A percentile compares a stretch with the other conserved stretches of the same genome.
Evolutionary conservation across 176 grass and related monocot genomes (phyloP).

Genomic region (Rhynchospora breviuscula): DNA sequence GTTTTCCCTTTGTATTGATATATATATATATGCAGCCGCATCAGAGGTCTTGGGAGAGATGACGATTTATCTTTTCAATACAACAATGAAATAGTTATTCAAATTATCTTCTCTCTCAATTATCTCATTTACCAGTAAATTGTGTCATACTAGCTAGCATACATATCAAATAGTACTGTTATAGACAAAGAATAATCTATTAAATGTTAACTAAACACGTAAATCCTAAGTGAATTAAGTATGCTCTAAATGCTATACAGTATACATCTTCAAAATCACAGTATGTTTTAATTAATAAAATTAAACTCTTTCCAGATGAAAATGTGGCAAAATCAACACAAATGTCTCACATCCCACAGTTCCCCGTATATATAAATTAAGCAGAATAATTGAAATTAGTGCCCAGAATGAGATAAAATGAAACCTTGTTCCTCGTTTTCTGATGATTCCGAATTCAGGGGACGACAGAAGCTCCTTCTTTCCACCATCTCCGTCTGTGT

Average conservation of each 20-base stretch:
- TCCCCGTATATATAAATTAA: neutral
- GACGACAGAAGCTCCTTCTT: neutral
- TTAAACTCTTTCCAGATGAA: neutral
- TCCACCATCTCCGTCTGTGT: neutral
- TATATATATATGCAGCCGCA: no score
- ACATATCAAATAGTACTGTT: neutral
- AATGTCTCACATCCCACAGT: neutral
- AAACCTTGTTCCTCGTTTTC: neutral
- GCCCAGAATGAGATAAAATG: neutral
- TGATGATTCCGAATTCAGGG: neutral
- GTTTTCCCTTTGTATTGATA: no score
- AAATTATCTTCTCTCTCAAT: no score
- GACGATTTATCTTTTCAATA: no score
- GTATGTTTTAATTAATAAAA: neutral
- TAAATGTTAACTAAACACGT: neutral
- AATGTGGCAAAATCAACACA: neutral
- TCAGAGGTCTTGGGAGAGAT: no score
- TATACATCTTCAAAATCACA: constrained; percentile 5
- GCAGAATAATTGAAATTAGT: neutral
- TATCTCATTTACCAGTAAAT: no score
- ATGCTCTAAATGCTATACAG: neutral
- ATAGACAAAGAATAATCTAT: neutral
- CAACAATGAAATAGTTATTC: no score
- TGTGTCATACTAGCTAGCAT: neutral
- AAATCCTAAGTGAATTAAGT: neutral